phyloP scores from a whole-genome alignment of 257 asterid genomes.

The Buddleja alternifolia region DNA sequence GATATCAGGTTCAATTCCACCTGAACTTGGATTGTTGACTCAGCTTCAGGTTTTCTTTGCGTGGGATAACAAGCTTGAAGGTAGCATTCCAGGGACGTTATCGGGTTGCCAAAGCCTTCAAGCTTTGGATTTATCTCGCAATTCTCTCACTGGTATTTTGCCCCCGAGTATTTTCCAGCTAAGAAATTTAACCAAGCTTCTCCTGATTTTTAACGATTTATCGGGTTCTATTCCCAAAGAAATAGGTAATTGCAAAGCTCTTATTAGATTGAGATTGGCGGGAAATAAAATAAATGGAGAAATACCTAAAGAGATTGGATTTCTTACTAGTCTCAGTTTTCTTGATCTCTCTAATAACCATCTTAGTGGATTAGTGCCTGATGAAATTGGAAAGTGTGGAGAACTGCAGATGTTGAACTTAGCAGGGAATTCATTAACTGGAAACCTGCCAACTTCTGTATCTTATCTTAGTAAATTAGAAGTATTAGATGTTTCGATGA shows the following conservation, averaged over 20 bases:
- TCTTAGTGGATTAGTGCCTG: constrained; percentile 57
- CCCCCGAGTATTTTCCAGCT: constrained; percentile 62
- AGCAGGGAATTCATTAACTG: constrained; percentile 58
- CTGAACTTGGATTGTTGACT: constrained; percentile 54
- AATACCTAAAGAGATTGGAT: constrained; percentile 62
- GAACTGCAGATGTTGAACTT: constrained; percentile 65
- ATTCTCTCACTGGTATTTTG: constrained; percentile 55
- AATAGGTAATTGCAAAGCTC: constrained; percentile 58
- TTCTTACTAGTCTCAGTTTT: constrained; percentile 52
- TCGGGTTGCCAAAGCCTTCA: constrained; percentile 69
- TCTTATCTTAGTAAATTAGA: constrained; percentile 60
- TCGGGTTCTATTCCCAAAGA: constrained; percentile 69
- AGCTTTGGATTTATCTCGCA: constrained; percentile 68
- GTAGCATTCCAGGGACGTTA: constrained; percentile 60
- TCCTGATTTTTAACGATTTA: constrained; percentile 61
- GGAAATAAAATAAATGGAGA: constrained; percentile 60
- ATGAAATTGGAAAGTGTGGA: constrained; percentile 63
- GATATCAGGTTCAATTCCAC: constrained; percentile 59
- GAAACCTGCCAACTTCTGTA: constrained; percentile 52
- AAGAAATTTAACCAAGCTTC: constrained; percentile 62
- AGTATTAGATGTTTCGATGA: constrained; percentile 62
- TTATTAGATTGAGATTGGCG: constrained; percentile 53
- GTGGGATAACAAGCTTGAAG: constrained; percentile 79
- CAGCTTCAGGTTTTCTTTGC: constrained; percentile 62
- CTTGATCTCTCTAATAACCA: constrained; percentile 63